Percentiles rank a stretch among this genome's conserved stretches.
Conservation (phyloP, 169 alveolate genomes). For the Babesia sp. region DNA sequence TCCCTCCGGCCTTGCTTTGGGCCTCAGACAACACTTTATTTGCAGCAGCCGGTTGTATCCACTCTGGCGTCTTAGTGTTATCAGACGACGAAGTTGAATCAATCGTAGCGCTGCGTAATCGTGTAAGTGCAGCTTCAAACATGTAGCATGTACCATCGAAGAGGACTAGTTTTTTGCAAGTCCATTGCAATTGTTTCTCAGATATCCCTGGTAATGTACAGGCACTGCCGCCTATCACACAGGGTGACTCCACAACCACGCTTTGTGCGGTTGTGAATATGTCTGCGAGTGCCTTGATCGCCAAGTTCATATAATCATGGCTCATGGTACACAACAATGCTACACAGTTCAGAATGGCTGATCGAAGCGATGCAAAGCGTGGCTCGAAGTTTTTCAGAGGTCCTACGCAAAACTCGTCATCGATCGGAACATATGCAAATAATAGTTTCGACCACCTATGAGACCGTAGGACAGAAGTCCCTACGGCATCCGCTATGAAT, state of each 20-base stretch:
- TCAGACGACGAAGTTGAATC: constrained; percentile 23
- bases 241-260: constrained; percentile 25
- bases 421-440: constrained; percentile 40
- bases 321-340: constrained; percentile 44
- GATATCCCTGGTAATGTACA: constrained; percentile 36
- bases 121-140: constrained; percentile 51
- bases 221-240: constrained; percentile 20
- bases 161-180: constrained; percentile 49
- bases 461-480: constrained; percentile 1
- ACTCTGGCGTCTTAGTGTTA: constrained; percentile 22
- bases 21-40: constrained; percentile 17
- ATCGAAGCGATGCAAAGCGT: constrained; percentile 64
- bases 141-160: constrained; percentile 62
- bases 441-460: constrained; percentile 47
- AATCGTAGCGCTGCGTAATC: constrained; percentile 50
- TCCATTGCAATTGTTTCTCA: constrained; percentile 51
- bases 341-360: constrained; percentile 45
- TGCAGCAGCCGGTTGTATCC: constrained; percentile 29
- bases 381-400: constrained; percentile 61
- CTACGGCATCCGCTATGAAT: constrained; percentile 22
- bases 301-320: constrained; percentile 45
- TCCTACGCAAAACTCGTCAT: constrained; percentile 64
- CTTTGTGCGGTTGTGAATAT: constrained; percentile 29
- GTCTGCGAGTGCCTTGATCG: constrained; percentile 49
- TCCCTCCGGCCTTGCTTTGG: constrained; percentile 5